A percentile compares a stretch with the other conserved stretches of the same genome.
Evolutionary conservation across 1,284 basidiomycete genomes (phyloP).

Genomic region (Volvariella surrecta): DNA sequence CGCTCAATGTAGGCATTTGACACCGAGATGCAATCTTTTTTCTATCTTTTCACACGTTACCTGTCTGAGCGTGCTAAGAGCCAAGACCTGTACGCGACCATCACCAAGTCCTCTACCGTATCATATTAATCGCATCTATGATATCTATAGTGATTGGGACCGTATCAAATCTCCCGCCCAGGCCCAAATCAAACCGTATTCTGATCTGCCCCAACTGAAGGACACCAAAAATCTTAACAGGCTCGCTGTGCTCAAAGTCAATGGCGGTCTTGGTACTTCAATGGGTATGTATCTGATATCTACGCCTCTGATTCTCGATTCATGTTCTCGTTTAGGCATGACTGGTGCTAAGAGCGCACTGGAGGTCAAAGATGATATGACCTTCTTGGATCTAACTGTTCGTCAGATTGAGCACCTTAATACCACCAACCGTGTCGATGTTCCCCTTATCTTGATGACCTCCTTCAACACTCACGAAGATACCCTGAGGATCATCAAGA

Average conservation of each 20-base stretch:
- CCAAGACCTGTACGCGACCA: slow-evolving; percentile 76
- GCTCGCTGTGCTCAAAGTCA: slow-evolving; percentile 98
- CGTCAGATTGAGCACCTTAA: slow-evolving; percentile 93
- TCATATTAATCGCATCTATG: slow-evolving; percentile 11
- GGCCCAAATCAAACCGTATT: slow-evolving; percentile 90
- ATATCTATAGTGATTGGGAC: slow-evolving; percentile 85
- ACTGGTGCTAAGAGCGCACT: slow-evolving; percentile 89
- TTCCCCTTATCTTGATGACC: slow-evolving; percentile 99
- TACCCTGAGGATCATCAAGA: slow-evolving; percentile 97
- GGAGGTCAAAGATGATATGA: slow-evolving; percentile 97
- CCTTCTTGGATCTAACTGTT: slow-evolving; percentile 95
- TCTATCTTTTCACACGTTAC: slow-evolving; percentile 98
- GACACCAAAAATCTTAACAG: slow-evolving; percentile 79
- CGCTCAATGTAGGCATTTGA: slow-evolving; percentile 79
- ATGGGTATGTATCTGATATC: slow-evolving; percentile 58
- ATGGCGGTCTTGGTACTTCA: slow-evolving; percentile 97
- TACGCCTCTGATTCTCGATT: slow-evolving; percentile 5
- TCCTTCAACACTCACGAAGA: slow-evolving; percentile 99
- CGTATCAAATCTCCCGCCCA: slow-evolving; percentile 91
- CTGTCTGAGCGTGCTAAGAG: slow-evolving; percentile 92
- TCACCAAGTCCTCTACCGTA: slow-evolving; percentile 11
- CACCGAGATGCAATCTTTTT: slow-evolving; percentile 98
- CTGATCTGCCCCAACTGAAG: slow-evolving; percentile 53
- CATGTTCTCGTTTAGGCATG: slow-evolving; percentile 51
- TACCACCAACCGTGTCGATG: slow-evolving; percentile 68